These are phyloP conservation scores for Capronia epimyces DNA, from an alignment of 2,329 filamentous ascomycete genomes.

Conservation along the genomic window DNA sequence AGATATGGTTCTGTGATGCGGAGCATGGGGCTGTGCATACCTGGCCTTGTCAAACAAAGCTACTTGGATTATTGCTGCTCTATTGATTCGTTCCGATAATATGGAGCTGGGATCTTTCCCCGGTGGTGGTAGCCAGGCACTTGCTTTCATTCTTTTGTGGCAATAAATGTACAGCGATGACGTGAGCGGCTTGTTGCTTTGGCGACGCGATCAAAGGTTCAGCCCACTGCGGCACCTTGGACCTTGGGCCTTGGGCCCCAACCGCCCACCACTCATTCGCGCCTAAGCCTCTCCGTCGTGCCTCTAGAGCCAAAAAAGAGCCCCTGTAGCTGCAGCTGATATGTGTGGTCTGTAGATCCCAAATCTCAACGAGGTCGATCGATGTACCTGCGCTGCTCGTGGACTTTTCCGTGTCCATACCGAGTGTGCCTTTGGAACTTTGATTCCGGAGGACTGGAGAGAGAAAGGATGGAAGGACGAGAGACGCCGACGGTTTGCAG, in stretches of 20 bases:
- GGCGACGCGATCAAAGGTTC: constrained; percentile 8
- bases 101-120: not conserved
- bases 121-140: too few species aligned
- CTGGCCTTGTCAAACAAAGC: not conserved
- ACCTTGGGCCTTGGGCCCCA: not conserved
- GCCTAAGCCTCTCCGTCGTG: constrained; percentile 2
- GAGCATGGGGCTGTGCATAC: not conserved
- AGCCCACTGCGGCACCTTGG: constrained; percentile 1
- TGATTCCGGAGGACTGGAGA: too few species aligned
- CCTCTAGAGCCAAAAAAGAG: not conserved
- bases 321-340: not conserved
- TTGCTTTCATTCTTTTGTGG: not conserved
- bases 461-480: not conserved
- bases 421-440: not conserved
- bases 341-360: too few species aligned
- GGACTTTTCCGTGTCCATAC: not conserved
- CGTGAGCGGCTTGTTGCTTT: constrained; percentile 22
- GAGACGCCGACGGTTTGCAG: not conserved
- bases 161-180: constrained; percentile 6
- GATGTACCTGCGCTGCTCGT: not conserved
- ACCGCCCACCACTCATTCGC: not conserved
- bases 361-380: not conserved
- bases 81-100: not conserved
- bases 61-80: too few species aligned
- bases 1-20: not conserved